Percentiles rank a stretch among this genome's conserved stretches.
phyloP scores from a whole-genome alignment of 2,329 filamentous ascomycete genomes.

The Fusarium nelsonii region DNA sequence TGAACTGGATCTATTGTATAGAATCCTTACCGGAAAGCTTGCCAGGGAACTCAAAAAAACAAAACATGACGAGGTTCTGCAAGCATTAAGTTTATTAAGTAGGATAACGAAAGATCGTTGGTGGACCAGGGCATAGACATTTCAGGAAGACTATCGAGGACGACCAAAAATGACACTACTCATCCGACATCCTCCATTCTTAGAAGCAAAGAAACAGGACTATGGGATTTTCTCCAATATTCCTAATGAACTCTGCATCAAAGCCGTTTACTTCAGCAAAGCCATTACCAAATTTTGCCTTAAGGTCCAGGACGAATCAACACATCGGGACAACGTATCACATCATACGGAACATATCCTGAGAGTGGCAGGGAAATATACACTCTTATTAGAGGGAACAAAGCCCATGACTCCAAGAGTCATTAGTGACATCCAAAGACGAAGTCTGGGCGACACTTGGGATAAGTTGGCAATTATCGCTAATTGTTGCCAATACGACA shows the following conservation, averaged over 20 bases:
- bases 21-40: neutral
- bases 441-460: neutral
- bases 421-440: neutral
- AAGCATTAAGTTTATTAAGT: neutral
- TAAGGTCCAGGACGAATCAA: neutral
- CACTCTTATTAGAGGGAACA: neutral
- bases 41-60: neutral
- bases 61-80: neutral
- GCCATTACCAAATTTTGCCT: neutral
- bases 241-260: neutral
- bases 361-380: neutral
- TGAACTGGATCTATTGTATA: neutral
- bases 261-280: neutral
- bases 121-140: constrained; percentile 6
- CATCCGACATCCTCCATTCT: neutral
- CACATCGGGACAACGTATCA: neutral
- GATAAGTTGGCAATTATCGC: constrained; percentile 11
- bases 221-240: neutral
- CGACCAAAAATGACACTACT: neutral
- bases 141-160: neutral
- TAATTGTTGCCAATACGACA: constrained; percentile 3
- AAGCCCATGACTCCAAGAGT: neutral
- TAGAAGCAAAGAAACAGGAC: neutral
- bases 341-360: neutral
- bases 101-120: constrained; percentile 9